phyloP scores from a whole-genome alignment of 306 rosid species.

The Quercus aquifolioides region DNA sequence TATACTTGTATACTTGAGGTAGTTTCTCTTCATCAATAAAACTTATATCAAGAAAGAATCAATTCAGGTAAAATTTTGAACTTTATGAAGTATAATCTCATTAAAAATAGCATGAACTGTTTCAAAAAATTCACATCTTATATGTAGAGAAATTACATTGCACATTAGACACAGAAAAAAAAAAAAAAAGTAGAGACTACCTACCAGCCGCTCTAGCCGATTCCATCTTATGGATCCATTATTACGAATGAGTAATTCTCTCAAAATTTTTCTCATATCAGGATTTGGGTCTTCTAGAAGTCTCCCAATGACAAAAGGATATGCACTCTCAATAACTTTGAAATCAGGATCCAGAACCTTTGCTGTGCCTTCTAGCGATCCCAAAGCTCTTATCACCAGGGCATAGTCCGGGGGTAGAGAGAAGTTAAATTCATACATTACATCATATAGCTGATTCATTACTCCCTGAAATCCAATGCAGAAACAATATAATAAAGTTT shows the following conservation, averaged over 20 bases:
- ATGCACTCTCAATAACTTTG: constrained; percentile 89
- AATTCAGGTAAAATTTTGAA: neutral
- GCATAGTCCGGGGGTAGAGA: constrained; percentile 98
- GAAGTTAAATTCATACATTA: constrained; percentile 89
- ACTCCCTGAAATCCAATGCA: constrained; percentile 76
- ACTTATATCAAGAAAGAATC: too few species aligned
- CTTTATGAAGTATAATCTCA: neutral
- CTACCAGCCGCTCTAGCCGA: constrained; percentile 90
- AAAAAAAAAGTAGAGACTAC: constrained; percentile 14
- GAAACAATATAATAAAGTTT: constrained; percentile 1
- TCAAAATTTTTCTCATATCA: constrained; percentile 93
- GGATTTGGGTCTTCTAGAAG: constrained; percentile 91
- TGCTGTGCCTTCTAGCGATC: constrained; percentile 97
- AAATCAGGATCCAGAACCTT: constrained; percentile 88
- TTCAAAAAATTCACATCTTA: neutral
- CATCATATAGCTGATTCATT: constrained; percentile 74
- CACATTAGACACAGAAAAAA: neutral
- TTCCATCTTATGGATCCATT: constrained; percentile 96
- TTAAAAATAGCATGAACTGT: neutral
- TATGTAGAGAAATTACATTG: constrained; percentile 5
- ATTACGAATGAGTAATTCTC: constrained; percentile 79
- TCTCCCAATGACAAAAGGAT: constrained; percentile 90
- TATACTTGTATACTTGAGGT: too few species aligned
- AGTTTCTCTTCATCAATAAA: too few species aligned
- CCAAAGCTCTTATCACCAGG: constrained; percentile 87